Base-by-base conservation (phyloP, 768 basidiomycete species). In the Russula abietina region DNA sequence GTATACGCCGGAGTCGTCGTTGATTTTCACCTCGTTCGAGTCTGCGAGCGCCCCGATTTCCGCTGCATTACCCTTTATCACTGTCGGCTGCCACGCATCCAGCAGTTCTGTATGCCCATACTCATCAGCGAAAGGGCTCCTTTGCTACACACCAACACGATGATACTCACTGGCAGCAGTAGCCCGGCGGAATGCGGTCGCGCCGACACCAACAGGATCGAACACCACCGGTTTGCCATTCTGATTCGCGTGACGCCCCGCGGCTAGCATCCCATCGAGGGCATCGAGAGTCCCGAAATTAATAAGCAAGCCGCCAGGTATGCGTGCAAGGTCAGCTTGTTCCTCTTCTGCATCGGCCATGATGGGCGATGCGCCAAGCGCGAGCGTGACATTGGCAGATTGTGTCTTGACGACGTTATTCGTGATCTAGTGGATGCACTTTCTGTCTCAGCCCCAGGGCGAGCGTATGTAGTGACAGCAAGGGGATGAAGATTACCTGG, bases 31-130 rank as follows among this genome's bases (percentile, higher is more conserved):
- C 78, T 95, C 95, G 16, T 73, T 72, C 0, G 89, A 89, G n/a
- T 86, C 81, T 2, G 86, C 83, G 11, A 96, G 72, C 0, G 88
- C 81, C 0, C 86, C 92, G 24, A 98, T 84, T 75, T 98, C 95
- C 17, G 83, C 91, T 0, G 92, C 89, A 70, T 98, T 97, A 4
- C 94, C 94, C 74, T 98, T 98, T 74, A 98, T 94, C 24, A 96
- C 89, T 19, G 88, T 87, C 12, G 88, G 85, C 73, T 95, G 93
- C 84, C 89, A 96, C 26, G 76, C 74, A 61, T 87, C 77, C 22
- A 96, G 74, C 14, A 96, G 78, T 59, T 84, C 91, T 85, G 71
- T 5, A 32, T 4, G 11, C 26, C 7, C 28, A 43, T 16, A 14
- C 16, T 39, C 33, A 39, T 53, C 54, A 62, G 24, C 43, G 22